Evolutionary conservation across 1,284 basidiomycete species (phyloP).

Genomic region (Ustilago crameri): DNA sequence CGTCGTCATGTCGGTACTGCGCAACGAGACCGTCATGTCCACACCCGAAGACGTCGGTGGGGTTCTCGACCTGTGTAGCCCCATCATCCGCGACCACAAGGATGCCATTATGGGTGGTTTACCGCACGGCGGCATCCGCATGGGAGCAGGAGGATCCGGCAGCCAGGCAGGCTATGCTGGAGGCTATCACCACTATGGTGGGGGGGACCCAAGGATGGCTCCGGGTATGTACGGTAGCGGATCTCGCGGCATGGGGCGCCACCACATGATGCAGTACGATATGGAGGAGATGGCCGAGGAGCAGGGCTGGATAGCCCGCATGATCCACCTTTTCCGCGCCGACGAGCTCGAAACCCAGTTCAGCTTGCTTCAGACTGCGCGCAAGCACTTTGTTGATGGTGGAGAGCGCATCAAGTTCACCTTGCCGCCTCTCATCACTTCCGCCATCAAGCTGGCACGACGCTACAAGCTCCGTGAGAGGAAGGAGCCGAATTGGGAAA

Average conservation of each 20-base stretch:
- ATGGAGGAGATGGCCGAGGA: conserved; percentile 65
- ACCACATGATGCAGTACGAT: conserved; percentile 56
- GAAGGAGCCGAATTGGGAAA: conserved; percentile 56
- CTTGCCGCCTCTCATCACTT: conserved; percentile 62
- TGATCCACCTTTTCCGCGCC: conserved; percentile 65
- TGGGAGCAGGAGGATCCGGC: conserved; percentile 29
- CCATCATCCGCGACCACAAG: conserved; percentile 61
- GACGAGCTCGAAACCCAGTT: conserved; percentile 64
- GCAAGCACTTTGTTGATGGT: conserved; percentile 63
- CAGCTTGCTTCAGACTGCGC: conserved; percentile 61
- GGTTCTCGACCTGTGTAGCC: conserved; percentile 62
- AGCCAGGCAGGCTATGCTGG: conserved; percentile 33
- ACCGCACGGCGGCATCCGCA: conserved; percentile 35
- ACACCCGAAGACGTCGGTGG: conserved; percentile 66
- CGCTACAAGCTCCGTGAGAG: conserved; percentile 59
- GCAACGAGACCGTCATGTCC: conserved; percentile 62
- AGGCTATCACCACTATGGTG: conserved; percentile 36
- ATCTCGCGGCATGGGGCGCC: conserved; percentile 36
- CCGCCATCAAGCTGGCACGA: conserved; percentile 63
- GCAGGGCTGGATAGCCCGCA: conserved; percentile 65
- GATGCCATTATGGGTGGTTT: conserved; percentile 49
- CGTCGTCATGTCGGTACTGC: conserved; percentile 62
- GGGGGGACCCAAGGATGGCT: conserved; percentile 40
- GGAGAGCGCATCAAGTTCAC: conserved; percentile 65
- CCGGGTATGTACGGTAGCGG: conserved; percentile 46